These are phyloP conservation scores for Thuidium tamariscinum DNA, from an alignment of 225 moss, liverwort and hornwort genomes.

Conservation along the genomic window DNA sequence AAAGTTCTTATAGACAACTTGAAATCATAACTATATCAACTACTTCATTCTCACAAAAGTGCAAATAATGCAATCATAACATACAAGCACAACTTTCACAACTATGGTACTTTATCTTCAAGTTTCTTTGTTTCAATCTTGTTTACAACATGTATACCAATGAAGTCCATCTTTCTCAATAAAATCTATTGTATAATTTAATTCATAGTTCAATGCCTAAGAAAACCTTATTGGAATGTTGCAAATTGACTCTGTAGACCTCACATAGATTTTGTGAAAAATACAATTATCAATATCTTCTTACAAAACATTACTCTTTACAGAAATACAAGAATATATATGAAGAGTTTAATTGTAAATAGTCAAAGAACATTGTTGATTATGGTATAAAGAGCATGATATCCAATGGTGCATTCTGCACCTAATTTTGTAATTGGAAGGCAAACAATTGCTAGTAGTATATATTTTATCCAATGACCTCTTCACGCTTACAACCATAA, in stretches of 20 bases:
- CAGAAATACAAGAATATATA: not conserved
- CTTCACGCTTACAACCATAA: not conserved
- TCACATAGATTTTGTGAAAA: not conserved
- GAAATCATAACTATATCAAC: not conserved
- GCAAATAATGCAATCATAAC: not conserved
- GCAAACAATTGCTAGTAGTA: not conserved
- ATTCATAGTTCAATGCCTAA: too few species aligned
- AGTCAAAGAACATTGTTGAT: not conserved
- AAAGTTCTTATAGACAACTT: not conserved
- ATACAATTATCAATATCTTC: fast-evolving
- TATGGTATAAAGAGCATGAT: not conserved
- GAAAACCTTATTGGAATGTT: not conserved
- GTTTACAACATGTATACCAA: fast-evolving
- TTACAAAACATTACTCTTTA: not conserved
- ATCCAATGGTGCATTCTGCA: not conserved
- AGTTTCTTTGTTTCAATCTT: not conserved
- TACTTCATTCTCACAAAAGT: not conserved
- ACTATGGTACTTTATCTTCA: not conserved
- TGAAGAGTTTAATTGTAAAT: not conserved
- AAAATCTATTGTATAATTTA: not conserved
- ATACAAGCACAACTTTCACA: not conserved
- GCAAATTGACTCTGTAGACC: too few species aligned
- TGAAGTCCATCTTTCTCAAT: not conserved
- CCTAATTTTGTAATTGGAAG: not conserved
- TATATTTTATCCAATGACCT: not conserved